Percentiles rank a stretch among this genome's conserved stretches.
These are phyloP conservation scores for Ascosphaera apis DNA, from an alignment of 2,329 filamentous ascomycete genomes.

Conservation along the genomic window DNA sequence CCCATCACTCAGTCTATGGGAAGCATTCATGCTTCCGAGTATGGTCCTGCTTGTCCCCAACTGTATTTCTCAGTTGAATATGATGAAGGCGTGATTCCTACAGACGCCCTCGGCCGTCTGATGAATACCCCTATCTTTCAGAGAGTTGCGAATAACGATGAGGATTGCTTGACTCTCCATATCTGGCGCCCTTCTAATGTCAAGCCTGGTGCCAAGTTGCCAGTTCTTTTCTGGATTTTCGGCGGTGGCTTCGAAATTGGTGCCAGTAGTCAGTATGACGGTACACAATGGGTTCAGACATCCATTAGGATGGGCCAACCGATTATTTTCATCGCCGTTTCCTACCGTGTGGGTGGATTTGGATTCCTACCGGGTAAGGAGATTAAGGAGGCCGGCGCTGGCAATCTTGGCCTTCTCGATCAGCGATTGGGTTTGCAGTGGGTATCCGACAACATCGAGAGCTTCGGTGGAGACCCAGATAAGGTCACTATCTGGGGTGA, in stretches of 20 bases:
- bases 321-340: conserved; percentile 11
- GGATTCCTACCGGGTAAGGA: conserved; percentile 36
- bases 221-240: conserved; percentile 13
- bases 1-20: conserved; percentile 6
- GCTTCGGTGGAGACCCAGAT: conserved; percentile 19
- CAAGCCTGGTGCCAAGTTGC: conserved; percentile 5
- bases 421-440: conserved; percentile 8
- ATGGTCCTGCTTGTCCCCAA: conserved; percentile 29
- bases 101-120: conserved; percentile 26
- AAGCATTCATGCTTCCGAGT: conserved; percentile 8
- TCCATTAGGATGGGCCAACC: conserved; percentile 17
- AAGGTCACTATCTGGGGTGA: conserved; percentile 22
- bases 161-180: conserved; percentile 15
- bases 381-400: conserved; percentile 39
- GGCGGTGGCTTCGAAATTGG: conserved; percentile 10
- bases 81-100: conserved; percentile 14
- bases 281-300: conserved; percentile 10
- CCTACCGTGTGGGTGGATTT: conserved; percentile 17
- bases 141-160: conserved; percentile 14
- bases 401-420: conserved; percentile 25
- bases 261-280: conserved; percentile 10
- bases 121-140: conserved; percentile 36
- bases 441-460: conserved; percentile 42
- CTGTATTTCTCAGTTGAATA: conserved; percentile 35
- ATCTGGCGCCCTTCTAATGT: conserved; percentile 9